phyloP scores from a whole-genome alignment of 305 asterid species.

The Petunia hybrid region DNA sequence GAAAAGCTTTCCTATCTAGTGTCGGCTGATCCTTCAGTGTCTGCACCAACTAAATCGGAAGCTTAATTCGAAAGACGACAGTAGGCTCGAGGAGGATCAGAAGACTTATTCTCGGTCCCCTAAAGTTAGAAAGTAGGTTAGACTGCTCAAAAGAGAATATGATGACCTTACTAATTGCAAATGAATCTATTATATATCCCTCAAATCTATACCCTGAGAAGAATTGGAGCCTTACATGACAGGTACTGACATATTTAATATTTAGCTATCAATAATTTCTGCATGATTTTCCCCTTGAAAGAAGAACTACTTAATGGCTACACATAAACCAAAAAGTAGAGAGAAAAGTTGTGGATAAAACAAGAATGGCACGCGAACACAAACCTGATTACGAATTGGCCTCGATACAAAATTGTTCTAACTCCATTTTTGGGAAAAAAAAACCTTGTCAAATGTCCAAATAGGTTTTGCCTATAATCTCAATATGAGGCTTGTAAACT shows the following conservation, averaged over 20 bases:
- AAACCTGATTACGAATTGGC: background rate
- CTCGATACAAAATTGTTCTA: background rate
- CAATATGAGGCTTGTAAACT: background rate
- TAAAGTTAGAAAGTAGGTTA: too few relatives aligned
- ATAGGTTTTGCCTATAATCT: background rate
- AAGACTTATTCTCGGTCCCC: too few relatives aligned
- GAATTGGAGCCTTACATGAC: background rate
- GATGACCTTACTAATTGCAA: background rate
- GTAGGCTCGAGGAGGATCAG: too few relatives aligned
- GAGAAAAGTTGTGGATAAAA: background rate
- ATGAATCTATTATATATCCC: background rate
- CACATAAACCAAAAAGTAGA: background rate
- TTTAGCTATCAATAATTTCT: background rate
- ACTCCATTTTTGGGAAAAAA: background rate
- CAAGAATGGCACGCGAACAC: background rate
- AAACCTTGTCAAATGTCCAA: background rate
- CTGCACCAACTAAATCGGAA: too few relatives aligned
- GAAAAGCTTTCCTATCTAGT: too few relatives aligned
- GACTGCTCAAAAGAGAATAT: background rate
- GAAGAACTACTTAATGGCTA: background rate
- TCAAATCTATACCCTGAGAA: background rate
- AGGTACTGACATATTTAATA: background rate
- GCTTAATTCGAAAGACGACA: too few relatives aligned
- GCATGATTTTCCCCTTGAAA: background rate
- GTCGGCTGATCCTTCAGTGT: too few relatives aligned